Conservation (phyloP, 805 yeast genomes). For the Kodamaea nitidulidarum region DNA sequence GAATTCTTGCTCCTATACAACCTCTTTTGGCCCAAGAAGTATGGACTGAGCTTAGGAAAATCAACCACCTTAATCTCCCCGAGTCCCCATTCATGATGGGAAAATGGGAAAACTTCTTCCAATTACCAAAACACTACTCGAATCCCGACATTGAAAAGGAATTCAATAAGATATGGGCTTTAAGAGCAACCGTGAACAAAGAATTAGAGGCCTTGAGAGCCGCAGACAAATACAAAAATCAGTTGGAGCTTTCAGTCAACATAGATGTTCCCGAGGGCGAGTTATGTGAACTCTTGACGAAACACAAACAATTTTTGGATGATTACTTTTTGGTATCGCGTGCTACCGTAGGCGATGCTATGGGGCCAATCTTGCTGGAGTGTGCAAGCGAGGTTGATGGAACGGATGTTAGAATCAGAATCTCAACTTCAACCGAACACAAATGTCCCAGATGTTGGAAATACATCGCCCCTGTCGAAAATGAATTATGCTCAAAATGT, state of each 20-base stretch:
- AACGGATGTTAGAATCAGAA: slow-evolving; percentile 24
- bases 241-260: slow-evolving; percentile 49
- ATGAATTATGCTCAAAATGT: slow-evolving; percentile 67
- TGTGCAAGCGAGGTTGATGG: slow-evolving; percentile 14
- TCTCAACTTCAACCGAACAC: slow-evolving; percentile 42
- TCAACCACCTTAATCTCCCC: slow-evolving; percentile 19
- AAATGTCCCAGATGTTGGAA: slow-evolving; percentile 98
- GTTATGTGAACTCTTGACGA: slow-evolving; percentile 12
- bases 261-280: slow-evolving; percentile 29
- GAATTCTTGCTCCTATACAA: slow-evolving; percentile 71
- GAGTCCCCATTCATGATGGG: slow-evolving; percentile 48
- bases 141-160: slow-evolving; percentile 37
- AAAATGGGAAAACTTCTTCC: slow-evolving; percentile 32
- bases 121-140: slow-evolving; percentile 30
- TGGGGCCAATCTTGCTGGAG: not conserved
- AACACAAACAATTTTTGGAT: slow-evolving; percentile 24
- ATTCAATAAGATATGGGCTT: slow-evolving; percentile 42
- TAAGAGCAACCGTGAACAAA: slow-evolving; percentile 49
- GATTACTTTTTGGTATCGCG: slow-evolving; percentile 64
- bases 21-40: slow-evolving; percentile 87
- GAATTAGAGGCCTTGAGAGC: slow-evolving; percentile 55
- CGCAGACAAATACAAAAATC: slow-evolving; percentile 49
- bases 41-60: slow-evolving; percentile 41
- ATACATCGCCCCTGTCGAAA: slow-evolving; percentile 48
- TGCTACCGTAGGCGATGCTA: slow-evolving; percentile 36